A percentile compares a stretch with the other conserved stretches of the same genome.
Evolutionary conservation across 176 grass and related monocot species (phyloP).

Genomic region (Pontederia paniculata): DNA sequence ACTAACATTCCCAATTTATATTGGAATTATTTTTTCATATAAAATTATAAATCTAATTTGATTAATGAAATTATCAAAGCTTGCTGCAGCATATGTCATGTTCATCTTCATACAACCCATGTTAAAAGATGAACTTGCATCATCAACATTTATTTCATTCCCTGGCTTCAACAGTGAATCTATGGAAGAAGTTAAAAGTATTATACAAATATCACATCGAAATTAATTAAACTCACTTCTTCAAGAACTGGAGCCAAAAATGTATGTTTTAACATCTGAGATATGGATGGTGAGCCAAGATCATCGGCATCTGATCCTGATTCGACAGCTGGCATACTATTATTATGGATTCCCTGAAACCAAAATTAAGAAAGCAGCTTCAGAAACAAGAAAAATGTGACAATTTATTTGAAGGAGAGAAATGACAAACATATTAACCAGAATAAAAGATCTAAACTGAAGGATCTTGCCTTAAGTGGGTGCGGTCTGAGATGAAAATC

Average conservation of each 20-base stretch:
- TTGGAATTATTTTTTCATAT: no score
- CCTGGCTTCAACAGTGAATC: not conserved
- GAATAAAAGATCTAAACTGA: conserved; percentile 7
- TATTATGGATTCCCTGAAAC: not conserved
- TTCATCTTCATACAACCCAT: no score
- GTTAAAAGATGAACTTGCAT: no score
- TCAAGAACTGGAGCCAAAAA: conserved; percentile 74
- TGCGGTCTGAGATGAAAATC: conserved; percentile 40
- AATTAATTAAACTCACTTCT: conserved; percentile 51
- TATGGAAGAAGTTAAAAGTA: not conserved
- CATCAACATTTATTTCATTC: not conserved
- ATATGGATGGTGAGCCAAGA: not conserved
- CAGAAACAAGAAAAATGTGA: no score
- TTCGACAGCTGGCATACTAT: conserved; percentile 1
- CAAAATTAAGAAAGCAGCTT: not conserved
- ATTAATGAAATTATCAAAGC: no score
- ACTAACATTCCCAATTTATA: no score
- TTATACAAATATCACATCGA: not conserved
- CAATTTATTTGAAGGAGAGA: no score
- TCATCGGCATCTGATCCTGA: conserved; percentile 14
- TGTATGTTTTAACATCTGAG: conserved; percentile 54
- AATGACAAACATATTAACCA: no score
- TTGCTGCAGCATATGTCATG: no score
- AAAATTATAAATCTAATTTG: no score
- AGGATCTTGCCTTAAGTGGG: conserved; percentile 54